These are phyloP conservation scores for Eudorina sp. DNA, from an alignment of 139 green algal species.

Conservation along the genomic window DNA sequence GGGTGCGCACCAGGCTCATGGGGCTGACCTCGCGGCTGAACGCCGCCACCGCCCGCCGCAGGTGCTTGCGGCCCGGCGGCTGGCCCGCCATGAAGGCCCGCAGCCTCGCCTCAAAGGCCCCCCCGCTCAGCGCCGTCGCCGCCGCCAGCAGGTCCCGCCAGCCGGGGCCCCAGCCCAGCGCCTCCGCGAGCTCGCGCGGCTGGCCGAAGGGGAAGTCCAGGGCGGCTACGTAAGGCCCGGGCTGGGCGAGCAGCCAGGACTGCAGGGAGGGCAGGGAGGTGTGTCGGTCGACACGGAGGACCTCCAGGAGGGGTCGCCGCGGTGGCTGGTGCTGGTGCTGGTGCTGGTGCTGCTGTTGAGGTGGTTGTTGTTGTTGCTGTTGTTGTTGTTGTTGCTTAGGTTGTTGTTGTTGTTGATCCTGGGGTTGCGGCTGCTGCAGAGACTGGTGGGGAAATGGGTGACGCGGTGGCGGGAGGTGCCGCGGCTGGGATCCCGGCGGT, in stretches of 20 bases:
- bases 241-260: neutral
- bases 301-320: too few relatives aligned
- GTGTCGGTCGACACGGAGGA: too few relatives aligned
- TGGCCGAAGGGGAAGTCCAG: constrained; percentile 2
- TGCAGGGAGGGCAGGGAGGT: too few relatives aligned
- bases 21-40: neutral
- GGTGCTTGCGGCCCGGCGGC: neutral
- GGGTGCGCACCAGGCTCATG: neutral
- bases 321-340: too few relatives aligned
- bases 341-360: too few relatives aligned
- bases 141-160: neutral
- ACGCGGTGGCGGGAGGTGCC: too few relatives aligned
- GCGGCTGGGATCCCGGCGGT: too few relatives aligned
- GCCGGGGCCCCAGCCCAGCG: neutral
- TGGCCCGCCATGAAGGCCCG: neutral
- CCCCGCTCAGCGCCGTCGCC: neutral
- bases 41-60: neutral
- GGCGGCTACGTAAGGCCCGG: neutral
- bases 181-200: neutral
- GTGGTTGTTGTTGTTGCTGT: too few relatives aligned
- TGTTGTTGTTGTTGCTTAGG: too few relatives aligned
- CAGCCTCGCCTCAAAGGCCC: neutral
- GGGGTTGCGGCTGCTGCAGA: too few relatives aligned
- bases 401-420: too few relatives aligned
- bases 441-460: too few relatives aligned